A percentile compares a stretch with the other conserved stretches of the same genome.
Conservation (phyloP, 768 basidiomycete genomes). For the Dacryopinax primogenitus region DNA sequence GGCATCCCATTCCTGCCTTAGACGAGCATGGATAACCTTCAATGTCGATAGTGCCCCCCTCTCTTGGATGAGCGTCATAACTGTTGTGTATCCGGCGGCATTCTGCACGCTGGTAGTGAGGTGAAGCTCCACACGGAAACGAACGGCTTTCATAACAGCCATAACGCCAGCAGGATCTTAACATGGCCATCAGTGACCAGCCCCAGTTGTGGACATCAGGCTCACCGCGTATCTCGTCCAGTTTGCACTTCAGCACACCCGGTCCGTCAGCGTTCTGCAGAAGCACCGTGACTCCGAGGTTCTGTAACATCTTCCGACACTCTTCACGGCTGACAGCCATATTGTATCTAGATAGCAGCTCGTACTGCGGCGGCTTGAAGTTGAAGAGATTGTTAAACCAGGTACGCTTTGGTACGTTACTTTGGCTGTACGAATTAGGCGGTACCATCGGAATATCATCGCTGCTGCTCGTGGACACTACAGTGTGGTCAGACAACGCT, state of each 20-base stretch:
- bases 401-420: slow-evolving; percentile 40
- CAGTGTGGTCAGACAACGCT: not conserved
- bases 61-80: slow-evolving; percentile 61
- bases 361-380: slow-evolving; percentile 54
- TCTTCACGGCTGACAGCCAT: slow-evolving; percentile 55
- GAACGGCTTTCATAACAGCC: slow-evolving; percentile 50
- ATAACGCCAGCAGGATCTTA: slow-evolving; percentile 41
- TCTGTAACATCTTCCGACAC: slow-evolving; percentile 58
- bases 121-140: slow-evolving; percentile 72
- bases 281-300: slow-evolving; percentile 54
- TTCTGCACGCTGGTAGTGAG: slow-evolving; percentile 28
- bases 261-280: slow-evolving; percentile 45
- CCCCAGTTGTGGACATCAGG: not conserved
- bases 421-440: not conserved
- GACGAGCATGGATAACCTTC: slow-evolving; percentile 52
- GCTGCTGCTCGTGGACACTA: slow-evolving; percentile 3
- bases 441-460: slow-evolving; percentile 4
- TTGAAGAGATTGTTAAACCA: slow-evolving; percentile 88
- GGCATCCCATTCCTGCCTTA: slow-evolving; percentile 54
- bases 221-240: slow-evolving; percentile 46
- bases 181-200: not conserved
- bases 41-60: slow-evolving; percentile 77
- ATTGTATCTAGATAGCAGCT: slow-evolving; percentile 47
- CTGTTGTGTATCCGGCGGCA: slow-evolving; percentile 41
- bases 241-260: slow-evolving; percentile 61